Conservation (phyloP, 148 eudicot species). For the Mesembryanthemum crystallinum region DNA sequence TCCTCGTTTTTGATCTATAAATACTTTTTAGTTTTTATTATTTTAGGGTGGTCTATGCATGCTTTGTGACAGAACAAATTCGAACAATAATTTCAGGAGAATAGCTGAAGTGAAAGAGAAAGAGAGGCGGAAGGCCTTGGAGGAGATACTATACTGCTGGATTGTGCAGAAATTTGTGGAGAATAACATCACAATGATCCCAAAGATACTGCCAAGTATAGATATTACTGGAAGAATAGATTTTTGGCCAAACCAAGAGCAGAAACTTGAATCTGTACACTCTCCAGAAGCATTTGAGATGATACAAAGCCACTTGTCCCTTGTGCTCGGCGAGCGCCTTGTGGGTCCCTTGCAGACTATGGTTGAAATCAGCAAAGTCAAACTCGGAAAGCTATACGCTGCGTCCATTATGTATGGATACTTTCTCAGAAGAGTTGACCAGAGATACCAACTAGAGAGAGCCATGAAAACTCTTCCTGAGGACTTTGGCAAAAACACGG, state of each 20-base stretch:
- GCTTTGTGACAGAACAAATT: neutral
- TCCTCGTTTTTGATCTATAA: neutral
- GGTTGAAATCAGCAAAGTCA: conserved; percentile 76
- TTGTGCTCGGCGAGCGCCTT: conserved; percentile 68
- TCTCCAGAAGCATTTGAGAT: conserved; percentile 86
- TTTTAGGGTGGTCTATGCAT: no score
- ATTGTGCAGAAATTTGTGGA: conserved; percentile 74
- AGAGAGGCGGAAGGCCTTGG: conserved; percentile 66
- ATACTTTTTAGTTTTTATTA: no score
- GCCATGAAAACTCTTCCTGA: conserved; percentile 86
- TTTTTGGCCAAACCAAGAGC: conserved; percentile 94
- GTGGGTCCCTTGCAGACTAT: conserved; percentile 61
- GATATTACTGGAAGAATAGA: conserved; percentile 73
- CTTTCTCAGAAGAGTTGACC: conserved; percentile 85
- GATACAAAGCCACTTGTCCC: conserved; percentile 79
- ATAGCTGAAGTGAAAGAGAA: conserved; percentile 88
- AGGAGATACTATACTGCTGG: conserved; percentile 83
- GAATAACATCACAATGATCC: conserved; percentile 68
- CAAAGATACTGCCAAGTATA: conserved; percentile 47
- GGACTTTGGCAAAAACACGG: conserved; percentile 42
- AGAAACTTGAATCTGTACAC: conserved; percentile 73
- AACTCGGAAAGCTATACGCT: conserved; percentile 92
- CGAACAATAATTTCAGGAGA: conserved; percentile 59
- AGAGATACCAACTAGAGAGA: conserved; percentile 85
- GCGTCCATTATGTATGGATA: conserved; percentile 97